Conservation (phyloP, 2,329 filamentous ascomycete species). For the Aspergillus melleus region DNA sequence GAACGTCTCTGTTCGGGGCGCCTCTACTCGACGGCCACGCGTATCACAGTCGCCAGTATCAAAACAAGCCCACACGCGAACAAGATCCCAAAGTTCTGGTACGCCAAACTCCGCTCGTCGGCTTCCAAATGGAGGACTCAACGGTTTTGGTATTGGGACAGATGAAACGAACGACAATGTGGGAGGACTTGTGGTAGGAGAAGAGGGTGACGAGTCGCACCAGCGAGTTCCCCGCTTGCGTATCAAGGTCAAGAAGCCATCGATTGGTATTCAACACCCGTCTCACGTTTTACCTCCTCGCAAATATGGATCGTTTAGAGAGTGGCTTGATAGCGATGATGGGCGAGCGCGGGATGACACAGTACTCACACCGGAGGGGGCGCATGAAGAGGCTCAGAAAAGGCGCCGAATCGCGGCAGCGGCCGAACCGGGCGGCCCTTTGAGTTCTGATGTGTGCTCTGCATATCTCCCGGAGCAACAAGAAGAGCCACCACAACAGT, state of each 20-base stretch:
- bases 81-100: slow-evolving; percentile 31
- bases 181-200: slow-evolving; percentile 5
- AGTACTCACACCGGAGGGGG: slow-evolving; percentile 58
- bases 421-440: slow-evolving; percentile 70
- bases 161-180: slow-evolving; percentile 14
- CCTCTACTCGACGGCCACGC: slow-evolving; percentile 20
- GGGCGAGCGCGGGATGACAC: slow-evolving; percentile 45
- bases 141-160: slow-evolving; percentile 16
- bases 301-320: slow-evolving; percentile 56
- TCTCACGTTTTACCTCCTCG: slow-evolving; percentile 48
- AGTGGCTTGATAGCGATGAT: slow-evolving; percentile 63
- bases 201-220: slow-evolving; percentile 21
- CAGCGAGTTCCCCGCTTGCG: slow-evolving; percentile 38
- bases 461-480: slow-evolving; percentile 71
- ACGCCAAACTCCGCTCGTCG: slow-evolving; percentile 19
- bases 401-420: slow-evolving; percentile 71
- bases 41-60: slow-evolving; percentile 29
- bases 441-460: slow-evolving; percentile 70
- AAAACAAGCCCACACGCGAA: slow-evolving; percentile 27
- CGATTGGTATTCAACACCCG: slow-evolving; percentile 53
- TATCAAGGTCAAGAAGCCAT: slow-evolving; percentile 54
- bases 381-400: slow-evolving; percentile 66
- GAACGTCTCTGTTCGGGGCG: slow-evolving; percentile 24
- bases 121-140: slow-evolving; percentile 16
- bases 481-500: slow-evolving; percentile 75